A percentile compares a stretch with the other conserved stretches of the same genome.
phyloP scores from a whole-genome alignment of 148 eudicot genomes.

The Suaeda aralocaspica region DNA sequence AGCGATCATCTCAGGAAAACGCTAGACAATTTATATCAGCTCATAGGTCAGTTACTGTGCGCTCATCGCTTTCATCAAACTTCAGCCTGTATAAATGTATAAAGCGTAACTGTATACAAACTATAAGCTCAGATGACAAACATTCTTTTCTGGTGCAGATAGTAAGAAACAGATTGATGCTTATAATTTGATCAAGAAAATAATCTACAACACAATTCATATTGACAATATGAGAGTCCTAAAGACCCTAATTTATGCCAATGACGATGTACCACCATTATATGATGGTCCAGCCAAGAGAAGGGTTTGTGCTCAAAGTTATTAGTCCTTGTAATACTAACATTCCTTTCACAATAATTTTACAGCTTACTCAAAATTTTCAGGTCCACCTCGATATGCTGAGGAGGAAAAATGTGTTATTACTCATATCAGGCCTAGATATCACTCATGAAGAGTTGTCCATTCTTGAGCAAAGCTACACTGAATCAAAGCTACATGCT shows the following conservation, averaged over 20 bases:
- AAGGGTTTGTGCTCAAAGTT: slow-evolving; percentile 31
- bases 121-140: neutral
- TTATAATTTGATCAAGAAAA: slow-evolving; percentile 17
- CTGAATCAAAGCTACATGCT: slow-evolving; percentile 12
- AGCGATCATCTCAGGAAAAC: slow-evolving; percentile 29
- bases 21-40: slow-evolving; percentile 14
- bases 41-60: too few species aligned
- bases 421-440: slow-evolving; percentile 33
- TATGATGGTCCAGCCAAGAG: slow-evolving; percentile 34
- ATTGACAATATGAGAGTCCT: slow-evolving; percentile 54
- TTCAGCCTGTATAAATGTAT: too few species aligned
- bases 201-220: slow-evolving; percentile 29
- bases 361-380: neutral
- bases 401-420: slow-evolving; percentile 21
- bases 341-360: too few species aligned
- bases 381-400: slow-evolving; percentile 33
- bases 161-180: slow-evolving; percentile 35
- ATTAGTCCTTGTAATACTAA: too few species aligned
- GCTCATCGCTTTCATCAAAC: too few species aligned
- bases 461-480: slow-evolving; percentile 23
- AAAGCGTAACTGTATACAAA: neutral
- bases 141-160: slow-evolving; percentile 34
- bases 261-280: slow-evolving; percentile 32
- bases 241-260: slow-evolving; percentile 33
- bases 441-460: slow-evolving; percentile 22